Evolutionary conservation across 2,329 filamentous ascomycete species (phyloP).

Genomic region (Akanthomyces muscarius): DNA sequence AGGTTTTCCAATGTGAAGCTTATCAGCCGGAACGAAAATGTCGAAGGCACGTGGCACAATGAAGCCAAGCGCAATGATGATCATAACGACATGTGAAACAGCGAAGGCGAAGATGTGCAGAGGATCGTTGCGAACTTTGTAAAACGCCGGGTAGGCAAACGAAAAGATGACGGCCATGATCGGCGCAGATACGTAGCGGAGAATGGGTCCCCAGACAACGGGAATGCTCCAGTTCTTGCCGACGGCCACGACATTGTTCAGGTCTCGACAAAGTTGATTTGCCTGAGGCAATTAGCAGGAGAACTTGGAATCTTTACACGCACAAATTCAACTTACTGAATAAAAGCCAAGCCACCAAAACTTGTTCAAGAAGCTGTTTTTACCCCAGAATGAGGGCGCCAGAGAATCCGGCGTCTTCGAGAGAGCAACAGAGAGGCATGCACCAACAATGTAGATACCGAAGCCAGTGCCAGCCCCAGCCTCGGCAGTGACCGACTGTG

Average conservation of each 20-base stretch:
- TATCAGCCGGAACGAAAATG: slow-evolving; percentile 38
- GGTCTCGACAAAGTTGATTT: slow-evolving; percentile 48
- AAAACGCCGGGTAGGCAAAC: slow-evolving; percentile 43
- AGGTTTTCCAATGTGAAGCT: slow-evolving; percentile 8
- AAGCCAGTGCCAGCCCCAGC: slow-evolving; percentile 47
- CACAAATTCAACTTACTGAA: slow-evolving; percentile 38
- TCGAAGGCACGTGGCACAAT: slow-evolving; percentile 45
- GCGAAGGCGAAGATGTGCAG: slow-evolving; percentile 40
- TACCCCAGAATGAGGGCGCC: slow-evolving; percentile 41
- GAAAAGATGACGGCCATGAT: slow-evolving; percentile 43
- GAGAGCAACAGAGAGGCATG: slow-evolving; percentile 32
- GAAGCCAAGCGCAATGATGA: slow-evolving; percentile 40
- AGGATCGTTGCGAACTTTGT: slow-evolving; percentile 35
- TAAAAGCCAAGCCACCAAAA: slow-evolving; percentile 52
- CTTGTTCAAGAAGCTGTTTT: slow-evolving; percentile 33
- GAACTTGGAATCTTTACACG: fast-evolving
- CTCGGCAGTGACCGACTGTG: slow-evolving; percentile 37
- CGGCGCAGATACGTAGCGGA: slow-evolving; percentile 42
- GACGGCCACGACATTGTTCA: slow-evolving; percentile 44
- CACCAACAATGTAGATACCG: slow-evolving; percentile 41
- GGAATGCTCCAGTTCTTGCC: slow-evolving; percentile 51
- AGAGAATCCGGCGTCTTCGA: slow-evolving; percentile 35
- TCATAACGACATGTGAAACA: slow-evolving; percentile 36
- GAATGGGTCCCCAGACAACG: slow-evolving; percentile 39
- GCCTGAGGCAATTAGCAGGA: slow-evolving; percentile 32